Evolutionary conservation across 179 eudicot species (phyloP), one percentile per base, ranked within the genome.

Genomic region (Actinidia polygama): DNA sequence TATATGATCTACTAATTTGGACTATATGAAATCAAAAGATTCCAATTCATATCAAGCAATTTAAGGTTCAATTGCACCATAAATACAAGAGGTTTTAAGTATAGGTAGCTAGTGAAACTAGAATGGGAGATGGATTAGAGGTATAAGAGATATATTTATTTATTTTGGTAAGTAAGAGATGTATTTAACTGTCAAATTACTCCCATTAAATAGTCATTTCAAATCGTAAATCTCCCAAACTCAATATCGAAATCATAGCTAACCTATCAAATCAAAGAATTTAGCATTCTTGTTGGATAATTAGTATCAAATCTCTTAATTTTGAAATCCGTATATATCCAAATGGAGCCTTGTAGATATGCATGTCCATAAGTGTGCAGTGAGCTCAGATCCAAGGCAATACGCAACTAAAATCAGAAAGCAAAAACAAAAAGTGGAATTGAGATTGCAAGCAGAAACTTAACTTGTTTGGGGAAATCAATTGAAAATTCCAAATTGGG

Each of bases 301-400:
- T 30, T 30, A 30, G 36, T 30, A 30, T 30, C 36, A 30, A 30
- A 30, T 30, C 36, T 30, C 36, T 30, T 30, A 0, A 30, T 30
- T 30, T 30, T 30, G 36, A 30, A 30, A 30, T 30, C 36, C 5
- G 11, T 0, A 62, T 1, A 4, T 8, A 14, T 23, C 23, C 0
- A n/a, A 62, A 66, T 36, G 44, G 6, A 67, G 26, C 26, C 44
- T 24, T 67, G 23, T 7, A 46, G 9, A 30, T 46, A 67, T 67
- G 3, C 6, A 30, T 1, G 6, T 10, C 23, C 9, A 15, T 30
- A 30, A 26, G 46, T 44, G 30, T 19, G 5, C n/a, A 26, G 46
- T 44, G 30, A 12, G 5, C n/a, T 36, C 81, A 77, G 87, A 86
- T 88, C 84, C 75, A 54, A 63, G 7, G 82, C 1, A 30, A 16